Evolutionary conservation across 176 grass and related monocot genomes (phyloP), one percentile per base, ranked within the genome.

Genomic region (Olyra latifolia): DNA sequence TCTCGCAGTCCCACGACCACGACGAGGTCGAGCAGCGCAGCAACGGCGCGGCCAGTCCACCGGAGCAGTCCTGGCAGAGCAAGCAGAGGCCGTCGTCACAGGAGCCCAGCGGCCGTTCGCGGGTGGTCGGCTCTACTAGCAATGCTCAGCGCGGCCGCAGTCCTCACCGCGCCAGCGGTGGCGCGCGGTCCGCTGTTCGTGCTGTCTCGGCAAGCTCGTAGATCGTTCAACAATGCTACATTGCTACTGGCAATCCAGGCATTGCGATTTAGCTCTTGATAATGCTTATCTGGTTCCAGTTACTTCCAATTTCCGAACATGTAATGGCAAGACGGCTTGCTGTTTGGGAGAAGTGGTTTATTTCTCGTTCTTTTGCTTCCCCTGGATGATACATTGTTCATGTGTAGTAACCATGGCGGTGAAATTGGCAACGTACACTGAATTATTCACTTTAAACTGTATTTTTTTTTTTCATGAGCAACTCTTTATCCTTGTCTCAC

Each of bases 281-380:
- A 52, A 25, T 55, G 30, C 42, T 86, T 63, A 38, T 38, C 64
- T 44, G 16, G 19, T 74, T 39, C 0, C 16, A 0, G 5, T 35
- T 35, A 4, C 32, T 35, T 35, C 32, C 32, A 35, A 35, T 35
- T 20, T 83, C 61, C 81, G 6, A 47, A 77, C 22, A 76, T 80
- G 45, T 52, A 71, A 72, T 45, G 79, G 87, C 94, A 94, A 90
- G 76, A 88, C 62, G 81, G 76, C n/a, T 94, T 92, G 85, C 87
- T 88, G 28, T 87, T 92, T 83, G 49, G 65, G 13, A 74, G 23
- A 64, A 79, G 72, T 62, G n/a, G n/a, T n/a, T n/a, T n/a, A n/a
- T 3, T 69, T 69, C 62, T 28, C 44, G 25, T 90, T 76, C 8
- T 68, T 68, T 63, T 67, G 23, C 17, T 52, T 75, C 55, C 6